Conservation (phyloP, 2,329 filamentous ascomycete genomes). For the Phyllosticta paracitricarpa region DNA sequence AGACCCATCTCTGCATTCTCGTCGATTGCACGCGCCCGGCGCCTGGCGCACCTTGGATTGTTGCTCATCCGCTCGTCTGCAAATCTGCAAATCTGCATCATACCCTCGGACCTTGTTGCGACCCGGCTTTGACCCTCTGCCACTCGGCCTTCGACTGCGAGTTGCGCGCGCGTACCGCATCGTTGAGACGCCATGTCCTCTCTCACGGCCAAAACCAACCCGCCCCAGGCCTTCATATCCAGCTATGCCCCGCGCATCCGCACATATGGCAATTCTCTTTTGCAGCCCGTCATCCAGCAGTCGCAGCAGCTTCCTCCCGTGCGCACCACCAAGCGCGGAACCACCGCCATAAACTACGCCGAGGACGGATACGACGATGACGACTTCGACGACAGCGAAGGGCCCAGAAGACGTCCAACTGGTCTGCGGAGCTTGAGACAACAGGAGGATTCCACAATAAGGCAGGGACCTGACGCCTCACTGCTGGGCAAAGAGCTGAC, state of each 20-base stretch:
- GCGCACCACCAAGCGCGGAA: constrained; percentile 93
- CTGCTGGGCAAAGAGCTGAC: constrained; percentile 75
- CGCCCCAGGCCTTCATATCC: constrained; percentile 79
- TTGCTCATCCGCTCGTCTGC: too few relatives aligned
- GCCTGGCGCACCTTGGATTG: too few relatives aligned
- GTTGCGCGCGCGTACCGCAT: constrained; percentile 16
- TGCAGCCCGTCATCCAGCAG: constrained; percentile 71
- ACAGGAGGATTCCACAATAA: constrained; percentile 54
- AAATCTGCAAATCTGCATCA: too few relatives aligned
- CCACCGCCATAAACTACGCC: constrained; percentile 93
- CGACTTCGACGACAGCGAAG: constrained; percentile 64
- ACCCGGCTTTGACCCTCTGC: neutral
- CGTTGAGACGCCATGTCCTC: constrained; percentile 24
- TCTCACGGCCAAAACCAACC: constrained; percentile 33
- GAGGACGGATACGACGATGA: constrained; percentile 90
- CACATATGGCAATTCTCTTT: constrained; percentile 81
- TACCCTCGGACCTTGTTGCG: neutral
- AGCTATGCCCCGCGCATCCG: constrained; percentile 86
- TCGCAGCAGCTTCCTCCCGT: constrained; percentile 57
- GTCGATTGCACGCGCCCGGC: too few relatives aligned
- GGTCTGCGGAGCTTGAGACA: constrained; percentile 68
- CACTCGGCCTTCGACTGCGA: neutral
- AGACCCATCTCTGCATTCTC: too few relatives aligned
- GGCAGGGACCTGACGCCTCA: constrained; percentile 56
- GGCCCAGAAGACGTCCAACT: constrained; percentile 56